A percentile compares a stretch with the other conserved stretches of the same genome.
Conservation (phyloP, 2,329 filamentous ascomycete species). For the Paraphoma chrysanthemicola region DNA sequence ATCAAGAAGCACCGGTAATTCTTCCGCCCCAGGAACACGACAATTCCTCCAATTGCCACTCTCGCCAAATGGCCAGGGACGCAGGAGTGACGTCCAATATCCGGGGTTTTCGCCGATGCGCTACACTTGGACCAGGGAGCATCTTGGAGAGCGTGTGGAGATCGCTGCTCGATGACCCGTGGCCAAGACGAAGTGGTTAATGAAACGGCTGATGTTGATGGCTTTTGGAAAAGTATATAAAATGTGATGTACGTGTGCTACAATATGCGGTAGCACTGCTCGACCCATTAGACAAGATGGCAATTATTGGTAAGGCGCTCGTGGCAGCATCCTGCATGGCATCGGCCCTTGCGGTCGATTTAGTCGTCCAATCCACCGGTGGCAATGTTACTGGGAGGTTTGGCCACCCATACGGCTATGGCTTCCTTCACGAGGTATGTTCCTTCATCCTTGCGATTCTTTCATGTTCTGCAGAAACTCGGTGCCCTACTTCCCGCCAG, state of each 20-base stretch:
- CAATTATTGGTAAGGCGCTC: conserved; percentile 21
- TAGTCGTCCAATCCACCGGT: conserved; percentile 33
- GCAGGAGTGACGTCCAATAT: conserved; percentile 5
- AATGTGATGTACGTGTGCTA: background rate
- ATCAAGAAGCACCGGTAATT: conserved; percentile 24
- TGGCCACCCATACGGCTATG: conserved; percentile 37
- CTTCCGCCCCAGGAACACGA: conserved; percentile 21
- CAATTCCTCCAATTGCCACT: conserved; percentile 32
- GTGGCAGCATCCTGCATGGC: conserved; percentile 30
- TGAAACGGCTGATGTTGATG: background rate
- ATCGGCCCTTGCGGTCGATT: conserved; percentile 30
- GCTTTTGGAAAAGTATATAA: conserved; percentile 2
- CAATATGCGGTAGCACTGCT: conserved; percentile 5
- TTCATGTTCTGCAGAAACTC: too few species aligned
- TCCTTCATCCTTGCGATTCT: conserved; percentile 1
- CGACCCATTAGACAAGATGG: conserved; percentile 26
- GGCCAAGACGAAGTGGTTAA: conserved; percentile 9
- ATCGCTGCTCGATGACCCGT: conserved; percentile 9
- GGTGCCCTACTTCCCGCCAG: too few species aligned
- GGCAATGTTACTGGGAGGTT: conserved; percentile 39
- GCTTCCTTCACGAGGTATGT: conserved; percentile 39
- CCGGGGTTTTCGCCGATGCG: background rate
- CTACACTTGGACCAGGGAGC: conserved; percentile 1
- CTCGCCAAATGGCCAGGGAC: background rate
- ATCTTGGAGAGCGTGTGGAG: conserved; percentile 10